Evolutionary conservation across 2,329 filamentous ascomycete genomes (phyloP), one percentile per base, ranked within the genome.

Genomic region (Zasmidium angulare): DNA sequence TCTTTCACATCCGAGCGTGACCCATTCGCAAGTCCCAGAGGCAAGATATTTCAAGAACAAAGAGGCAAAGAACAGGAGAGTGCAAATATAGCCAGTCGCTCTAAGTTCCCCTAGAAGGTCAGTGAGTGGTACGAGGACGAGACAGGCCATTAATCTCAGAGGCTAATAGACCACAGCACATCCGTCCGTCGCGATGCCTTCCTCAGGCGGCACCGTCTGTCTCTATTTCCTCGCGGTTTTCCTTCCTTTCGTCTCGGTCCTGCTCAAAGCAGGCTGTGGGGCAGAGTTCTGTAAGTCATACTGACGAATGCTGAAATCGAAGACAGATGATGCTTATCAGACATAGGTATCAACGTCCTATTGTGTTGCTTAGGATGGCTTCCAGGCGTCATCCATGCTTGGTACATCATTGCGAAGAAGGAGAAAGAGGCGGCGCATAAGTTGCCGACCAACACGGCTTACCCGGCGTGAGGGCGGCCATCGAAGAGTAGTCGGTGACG

Each of bases 251-350:
- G 79, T 96, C 53, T 90, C 91, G 79, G 91, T 96, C 74, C 91
- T 96, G 82, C 86, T 96, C 66, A 91, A 96, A 85, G 85, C 88
- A 66, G 91, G 91, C 71, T 96, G 91, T 79, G 87, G 87, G 74
- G 84, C 86, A 68, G 89, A 95, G 9, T 43, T 43, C 6, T 19
- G 36, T 43, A 43, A n/a, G n/a, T n/a, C n/a, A n/a, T n/a, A n/a
- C n/a, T n/a, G n/a, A n/a, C n/a, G n/a, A n/a, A n/a, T n/a, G n/a
- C n/a, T n/a, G n/a, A n/a, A n/a, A n/a, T n/a, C n/a, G n/a, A n/a
- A n/a, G n/a, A n/a, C n/a, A n/a, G n/a, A n/a, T n/a, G n/a, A 14
- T 43, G 36, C 11, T 3, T 43, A 4, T 17, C 12, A 36, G 7
- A 14, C 7, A 36, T 17, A 43, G 36, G 9, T 7, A 43, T 43